Evolutionary conservation across 179 eudicot genomes (phyloP).

Genomic region (Pouteria campechiana): DNA sequence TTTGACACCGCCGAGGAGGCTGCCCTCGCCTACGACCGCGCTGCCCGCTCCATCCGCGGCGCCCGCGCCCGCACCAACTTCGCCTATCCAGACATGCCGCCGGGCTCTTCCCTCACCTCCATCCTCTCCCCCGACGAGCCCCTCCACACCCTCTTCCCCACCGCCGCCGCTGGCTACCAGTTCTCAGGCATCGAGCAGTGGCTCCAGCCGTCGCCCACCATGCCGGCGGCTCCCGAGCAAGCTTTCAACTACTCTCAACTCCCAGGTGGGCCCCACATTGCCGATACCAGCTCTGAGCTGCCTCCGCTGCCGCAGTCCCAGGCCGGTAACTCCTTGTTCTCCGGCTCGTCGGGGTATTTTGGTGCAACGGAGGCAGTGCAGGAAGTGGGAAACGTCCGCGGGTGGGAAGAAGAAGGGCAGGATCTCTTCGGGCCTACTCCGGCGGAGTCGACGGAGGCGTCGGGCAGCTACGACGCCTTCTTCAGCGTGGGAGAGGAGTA

Average conservation of each 20-base stretch:
- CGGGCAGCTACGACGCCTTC: slow-evolving; percentile 6
- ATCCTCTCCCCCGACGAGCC: slow-evolving; percentile 37
- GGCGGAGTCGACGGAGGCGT: slow-evolving; percentile 14
- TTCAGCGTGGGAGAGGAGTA: no score
- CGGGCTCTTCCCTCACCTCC: slow-evolving; percentile 44
- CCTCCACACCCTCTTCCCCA: background rate
- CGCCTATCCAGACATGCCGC: slow-evolving; percentile 49
- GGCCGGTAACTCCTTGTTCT: background rate
- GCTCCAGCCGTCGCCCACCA: background rate
- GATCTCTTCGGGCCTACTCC: background rate
- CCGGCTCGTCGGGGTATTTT: background rate
- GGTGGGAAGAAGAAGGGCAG: background rate
- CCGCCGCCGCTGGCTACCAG: background rate
- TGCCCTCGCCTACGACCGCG: slow-evolving; percentile 40
- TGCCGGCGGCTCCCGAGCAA: background rate
- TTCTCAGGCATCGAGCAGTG: background rate
- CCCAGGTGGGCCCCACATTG: background rate
- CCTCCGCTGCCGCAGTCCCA: slow-evolving; percentile 3
- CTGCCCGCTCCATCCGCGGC: slow-evolving; percentile 60
- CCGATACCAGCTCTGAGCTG: background rate
- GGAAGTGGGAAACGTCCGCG: background rate
- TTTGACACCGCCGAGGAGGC: slow-evolving; percentile 60
- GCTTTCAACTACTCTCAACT: background rate
- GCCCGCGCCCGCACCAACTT: slow-evolving; percentile 53
- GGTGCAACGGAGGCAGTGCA: background rate